Evolutionary conservation across 1,284 basidiomycete genomes (phyloP), one percentile per base, ranked within the genome.

Genomic region (Boletus semigastroideus): DNA sequence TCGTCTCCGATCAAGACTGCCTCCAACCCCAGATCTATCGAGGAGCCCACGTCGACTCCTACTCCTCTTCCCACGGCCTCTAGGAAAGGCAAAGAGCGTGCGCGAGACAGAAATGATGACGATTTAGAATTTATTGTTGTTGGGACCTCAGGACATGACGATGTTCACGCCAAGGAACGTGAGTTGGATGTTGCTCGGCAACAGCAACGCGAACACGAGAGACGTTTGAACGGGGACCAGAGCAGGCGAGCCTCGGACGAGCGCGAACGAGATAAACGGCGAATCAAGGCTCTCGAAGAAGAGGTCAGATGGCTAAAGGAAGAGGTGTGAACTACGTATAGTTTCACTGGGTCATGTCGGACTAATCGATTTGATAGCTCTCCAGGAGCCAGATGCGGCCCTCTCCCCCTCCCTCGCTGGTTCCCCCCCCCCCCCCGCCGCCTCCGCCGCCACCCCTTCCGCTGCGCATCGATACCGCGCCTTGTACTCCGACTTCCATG

Each of bases 221-320:
- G 59, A 38, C 44, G 34, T 19, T 48, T 30, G 19, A 57, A 55
- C 27, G 59, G 65, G n/a, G 53, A 57, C 25, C 55, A 54, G 41
- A 56, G 49, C 38, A 63, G 55, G 34, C 56, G 54, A 19, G 59
- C 57, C 42, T 59, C 63, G n/a, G 73, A 74, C 19, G 82, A 83
- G 56, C 73, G 76, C 27, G 72, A 71, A 22, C 69, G 66, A 31
- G 85, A 89, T 61, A 86, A 86, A 61, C 77, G 78, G 53, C 77
- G 78, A 42, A 91, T 91, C 22, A 73, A 69, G 48, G 70, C 74
- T 55, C 73, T 91, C 4, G 88, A 91, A 62, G 79, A 80, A 41
- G 88, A 90, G 62, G 78, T 91, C 36, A 68, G 69, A 43, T 63
- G 73, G 43, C 64, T 91, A 43, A 82, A 77, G 56, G 78, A 78